Evolutionary conservation across 2,329 filamentous ascomycete species (phyloP).

Genomic region (Helotiales sp.): DNA sequence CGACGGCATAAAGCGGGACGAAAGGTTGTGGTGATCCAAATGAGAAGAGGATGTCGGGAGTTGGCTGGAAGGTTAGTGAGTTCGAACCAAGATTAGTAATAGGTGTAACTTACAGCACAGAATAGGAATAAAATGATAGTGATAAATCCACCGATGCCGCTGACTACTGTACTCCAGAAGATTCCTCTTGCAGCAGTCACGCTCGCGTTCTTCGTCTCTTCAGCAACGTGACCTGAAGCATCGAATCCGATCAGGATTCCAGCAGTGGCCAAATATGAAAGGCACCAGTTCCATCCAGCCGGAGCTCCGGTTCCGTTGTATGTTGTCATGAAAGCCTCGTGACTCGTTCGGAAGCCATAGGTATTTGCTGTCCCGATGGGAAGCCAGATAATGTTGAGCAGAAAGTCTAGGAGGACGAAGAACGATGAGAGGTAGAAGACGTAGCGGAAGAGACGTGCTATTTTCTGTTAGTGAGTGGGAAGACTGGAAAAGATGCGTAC

Average conservation of each 20-base stretch:
- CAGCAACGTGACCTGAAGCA: slow-evolving; percentile 59
- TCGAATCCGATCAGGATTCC: slow-evolving; percentile 62
- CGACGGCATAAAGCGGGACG: slow-evolving; percentile 56
- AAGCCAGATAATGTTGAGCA: slow-evolving; percentile 61
- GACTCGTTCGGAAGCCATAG: slow-evolving; percentile 56
- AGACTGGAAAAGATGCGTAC: slow-evolving; percentile 29
- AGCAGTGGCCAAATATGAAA: slow-evolving; percentile 60
- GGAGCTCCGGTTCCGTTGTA: slow-evolving; percentile 58
- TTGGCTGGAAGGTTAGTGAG: slow-evolving; percentile 40
- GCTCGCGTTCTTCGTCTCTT: slow-evolving; percentile 60
- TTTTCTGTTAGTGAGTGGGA: not conserved
- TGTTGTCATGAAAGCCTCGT: slow-evolving; percentile 60
- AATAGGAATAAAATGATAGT: slow-evolving; percentile 61
- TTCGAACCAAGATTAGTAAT: slow-evolving; percentile 3
- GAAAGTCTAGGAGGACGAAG: slow-evolving; percentile 57
- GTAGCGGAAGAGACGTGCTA: slow-evolving; percentile 40
- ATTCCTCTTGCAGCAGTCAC: slow-evolving; percentile 57
- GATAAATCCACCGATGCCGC: slow-evolving; percentile 54
- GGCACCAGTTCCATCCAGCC: slow-evolving; percentile 62
- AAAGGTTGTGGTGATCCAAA: slow-evolving; percentile 58
- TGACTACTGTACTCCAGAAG: slow-evolving; percentile 59
- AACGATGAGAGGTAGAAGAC: slow-evolving; percentile 44
- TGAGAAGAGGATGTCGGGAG: slow-evolving; percentile 51
- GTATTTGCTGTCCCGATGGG: slow-evolving; percentile 56
- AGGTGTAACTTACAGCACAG: slow-evolving; percentile 45